Conservation (phyloP, 495 filamentous ascomycete species). For the Neurospora sp. region DNA sequence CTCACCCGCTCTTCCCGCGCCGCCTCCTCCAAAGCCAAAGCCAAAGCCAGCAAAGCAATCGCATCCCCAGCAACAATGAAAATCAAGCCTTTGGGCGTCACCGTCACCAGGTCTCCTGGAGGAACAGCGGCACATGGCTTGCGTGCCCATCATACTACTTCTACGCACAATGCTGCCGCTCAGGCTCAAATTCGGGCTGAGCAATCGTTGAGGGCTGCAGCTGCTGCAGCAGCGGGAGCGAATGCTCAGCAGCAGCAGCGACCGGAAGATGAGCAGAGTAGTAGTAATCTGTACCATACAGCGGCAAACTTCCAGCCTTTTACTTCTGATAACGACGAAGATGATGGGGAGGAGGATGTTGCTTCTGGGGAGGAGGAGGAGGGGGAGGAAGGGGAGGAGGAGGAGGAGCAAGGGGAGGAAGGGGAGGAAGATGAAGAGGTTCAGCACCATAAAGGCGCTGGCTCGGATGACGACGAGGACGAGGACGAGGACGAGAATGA, state of each 20-base stretch:
- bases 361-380: neutral
- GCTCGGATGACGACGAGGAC: neutral
- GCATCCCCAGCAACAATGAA: neutral
- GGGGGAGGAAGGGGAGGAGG: neutral
- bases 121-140: neutral
- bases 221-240: neutral
- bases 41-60: no score
- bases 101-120: neutral
- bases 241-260: neutral
- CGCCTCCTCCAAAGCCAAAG: neutral
- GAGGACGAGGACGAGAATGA: neutral
- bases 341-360: neutral
- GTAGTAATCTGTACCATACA: neutral
- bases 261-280: neutral
- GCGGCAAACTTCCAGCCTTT: neutral
- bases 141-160: neutral
- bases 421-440: neutral
- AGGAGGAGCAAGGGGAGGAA: neutral
- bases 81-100: neutral
- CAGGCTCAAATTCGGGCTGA: neutral
- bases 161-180: neutral
- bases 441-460: constrained; percentile 3
- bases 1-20: neutral
- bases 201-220: neutral
- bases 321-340: neutral